These are phyloP conservation scores for Alternaria gansuensis DNA, from an alignment of 2,329 filamentous ascomycete genomes.

Conservation along the genomic window DNA sequence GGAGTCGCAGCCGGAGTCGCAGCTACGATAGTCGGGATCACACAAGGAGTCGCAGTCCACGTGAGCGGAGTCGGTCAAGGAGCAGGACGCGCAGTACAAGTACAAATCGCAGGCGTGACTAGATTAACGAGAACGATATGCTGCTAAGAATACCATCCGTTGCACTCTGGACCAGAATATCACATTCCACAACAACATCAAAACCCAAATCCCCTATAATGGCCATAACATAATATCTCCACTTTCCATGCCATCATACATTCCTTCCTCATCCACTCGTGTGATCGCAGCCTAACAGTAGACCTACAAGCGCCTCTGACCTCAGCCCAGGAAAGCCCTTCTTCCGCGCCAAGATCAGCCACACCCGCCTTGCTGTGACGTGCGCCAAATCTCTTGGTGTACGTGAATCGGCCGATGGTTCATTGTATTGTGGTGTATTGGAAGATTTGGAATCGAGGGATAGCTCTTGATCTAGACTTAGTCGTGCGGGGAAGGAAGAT, in stretches of 20 bases:
- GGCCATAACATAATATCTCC: neutral
- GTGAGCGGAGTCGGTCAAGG: conserved; percentile 6
- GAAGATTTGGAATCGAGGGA: neutral
- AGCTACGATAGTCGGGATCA: conserved; percentile 21
- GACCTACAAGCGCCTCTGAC: conserved; percentile 12
- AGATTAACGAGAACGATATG: neutral
- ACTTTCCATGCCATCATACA: neutral
- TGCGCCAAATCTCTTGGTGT: conserved; percentile 3
- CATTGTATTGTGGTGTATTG: neutral
- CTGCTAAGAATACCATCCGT: too few species aligned
- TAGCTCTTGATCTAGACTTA: neutral
- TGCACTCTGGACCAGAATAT: too few species aligned
- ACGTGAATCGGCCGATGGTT: neutral
- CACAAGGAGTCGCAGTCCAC: conserved; percentile 15
- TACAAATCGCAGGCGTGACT: conserved; percentile 9
- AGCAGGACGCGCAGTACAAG: conserved; percentile 11
- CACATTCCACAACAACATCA: too few species aligned
- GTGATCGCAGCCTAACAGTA: neutral
- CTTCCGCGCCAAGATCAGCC: conserved; percentile 4
- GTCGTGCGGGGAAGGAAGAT: neutral
- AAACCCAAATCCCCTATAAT: too few species aligned
- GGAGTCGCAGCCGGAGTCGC: conserved; percentile 26
- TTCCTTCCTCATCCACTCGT: neutral
- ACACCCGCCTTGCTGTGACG: neutral
- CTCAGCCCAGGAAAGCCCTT: conserved; percentile 11